Conservation (phyloP, 257 asterid genomes). For the Fraxinus anomala region DNA sequence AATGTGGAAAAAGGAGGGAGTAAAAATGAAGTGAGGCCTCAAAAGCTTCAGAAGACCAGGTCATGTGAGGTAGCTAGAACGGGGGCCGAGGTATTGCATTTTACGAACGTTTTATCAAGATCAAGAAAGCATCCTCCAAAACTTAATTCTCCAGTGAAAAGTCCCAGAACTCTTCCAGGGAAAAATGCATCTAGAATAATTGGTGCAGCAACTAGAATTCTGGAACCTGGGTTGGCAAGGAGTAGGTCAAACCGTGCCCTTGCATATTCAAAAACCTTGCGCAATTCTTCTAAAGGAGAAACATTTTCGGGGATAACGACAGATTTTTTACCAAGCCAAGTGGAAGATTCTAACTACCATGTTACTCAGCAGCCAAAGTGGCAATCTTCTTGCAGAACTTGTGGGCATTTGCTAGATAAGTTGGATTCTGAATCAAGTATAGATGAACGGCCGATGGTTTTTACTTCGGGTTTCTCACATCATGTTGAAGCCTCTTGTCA, state of each 20-base stretch:
- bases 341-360: conserved; percentile 27
- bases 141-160: conserved; percentile 71
- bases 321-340: conserved; percentile 28
- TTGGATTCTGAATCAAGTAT: conserved; percentile 25
- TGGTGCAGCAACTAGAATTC: conserved; percentile 79
- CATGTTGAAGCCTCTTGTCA: conserved; percentile 42
- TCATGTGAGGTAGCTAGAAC: conserved; percentile 55
- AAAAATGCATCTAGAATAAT: conserved; percentile 66
- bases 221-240: conserved; percentile 84
- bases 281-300: conserved; percentile 29
- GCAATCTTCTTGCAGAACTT: conserved; percentile 52
- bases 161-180: conserved; percentile 59
- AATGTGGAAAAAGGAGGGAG: conserved; percentile 45
- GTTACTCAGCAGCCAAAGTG: conserved; percentile 30
- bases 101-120: conserved; percentile 59
- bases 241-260: conserved; percentile 61
- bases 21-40: conserved; percentile 73
- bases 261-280: conserved; percentile 38
- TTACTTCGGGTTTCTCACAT: conserved; percentile 36
- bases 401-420: conserved; percentile 50
- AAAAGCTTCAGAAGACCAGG: conserved; percentile 81
- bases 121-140: conserved; percentile 68
- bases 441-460: conserved; percentile 33
- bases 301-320: conserved; percentile 31
- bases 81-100: conserved; percentile 63